A percentile compares a stretch with the other conserved stretches of the same genome.
These are phyloP conservation scores for Bertia moriformis DNA, from an alignment of 2,329 filamentous ascomycete genomes.

Conservation along the genomic window DNA sequence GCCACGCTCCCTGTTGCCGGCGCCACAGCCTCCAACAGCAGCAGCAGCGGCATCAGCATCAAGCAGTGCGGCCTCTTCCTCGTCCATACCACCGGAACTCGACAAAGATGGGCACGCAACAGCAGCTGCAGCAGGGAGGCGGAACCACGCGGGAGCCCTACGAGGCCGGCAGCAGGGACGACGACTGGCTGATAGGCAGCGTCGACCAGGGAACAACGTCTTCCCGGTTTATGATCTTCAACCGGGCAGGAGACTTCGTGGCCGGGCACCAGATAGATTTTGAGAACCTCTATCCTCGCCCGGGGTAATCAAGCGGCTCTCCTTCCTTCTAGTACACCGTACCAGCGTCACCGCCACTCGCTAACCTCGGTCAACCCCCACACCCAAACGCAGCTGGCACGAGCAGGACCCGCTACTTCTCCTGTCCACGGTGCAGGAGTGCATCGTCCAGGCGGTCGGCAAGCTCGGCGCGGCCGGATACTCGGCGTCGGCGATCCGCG, in stretches of 20 bases:
- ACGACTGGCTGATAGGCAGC: too few species aligned
- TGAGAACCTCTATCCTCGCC: slow-evolving; percentile 67
- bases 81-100: too few species aligned
- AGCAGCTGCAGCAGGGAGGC: too few species aligned
- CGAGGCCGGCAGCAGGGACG: too few species aligned
- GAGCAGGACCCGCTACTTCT: slow-evolving; percentile 75
- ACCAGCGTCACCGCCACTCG: background rate
- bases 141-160: too few species aligned
- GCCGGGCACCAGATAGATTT: slow-evolving; percentile 80
- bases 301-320: slow-evolving; percentile 42
- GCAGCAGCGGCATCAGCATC: too few species aligned
- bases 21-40: too few species aligned
- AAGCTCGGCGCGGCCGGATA: slow-evolving; percentile 56
- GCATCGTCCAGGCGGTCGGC: slow-evolving; percentile 63
- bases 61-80: too few species aligned
- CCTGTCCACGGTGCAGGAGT: slow-evolving; percentile 59
- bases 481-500: slow-evolving; percentile 52
- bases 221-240: slow-evolving; percentile 80
- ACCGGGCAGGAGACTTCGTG: slow-evolving; percentile 62
- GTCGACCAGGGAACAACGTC: slow-evolving; percentile 87
- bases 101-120: too few species aligned
- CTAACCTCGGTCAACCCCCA: too few species aligned
- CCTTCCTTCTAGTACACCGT: slow-evolving; percentile 1
- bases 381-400: slow-evolving; percentile 74
- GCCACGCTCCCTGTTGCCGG: too few species aligned